Evolutionary conservation across 768 basidiomycete species (phyloP).

Genomic region (Mycena galericulata): DNA sequence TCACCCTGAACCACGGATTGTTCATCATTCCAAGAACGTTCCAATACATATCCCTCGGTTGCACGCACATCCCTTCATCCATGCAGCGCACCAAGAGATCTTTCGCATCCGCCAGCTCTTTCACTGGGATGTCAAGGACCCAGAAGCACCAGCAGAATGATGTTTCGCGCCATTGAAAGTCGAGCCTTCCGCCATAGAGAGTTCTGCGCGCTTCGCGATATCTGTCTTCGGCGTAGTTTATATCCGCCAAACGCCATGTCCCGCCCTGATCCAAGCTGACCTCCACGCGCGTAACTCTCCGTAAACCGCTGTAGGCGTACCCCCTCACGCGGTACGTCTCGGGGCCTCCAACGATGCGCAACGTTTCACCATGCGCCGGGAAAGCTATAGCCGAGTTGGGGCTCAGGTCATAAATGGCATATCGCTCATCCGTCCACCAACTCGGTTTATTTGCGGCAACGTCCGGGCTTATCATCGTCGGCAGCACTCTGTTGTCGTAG

Average conservation of each 20-base stretch:
- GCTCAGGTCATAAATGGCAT: conserved; percentile 66
- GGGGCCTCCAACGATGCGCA: conserved; percentile 36
- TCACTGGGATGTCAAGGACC: conserved; percentile 52
- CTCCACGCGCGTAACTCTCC: conserved; percentile 69
- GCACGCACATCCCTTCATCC: conserved; percentile 64
- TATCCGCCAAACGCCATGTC: conserved; percentile 59
- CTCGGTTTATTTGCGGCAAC: conserved; percentile 37
- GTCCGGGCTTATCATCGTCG: conserved; percentile 68
- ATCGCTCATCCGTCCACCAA: conserved; percentile 38
- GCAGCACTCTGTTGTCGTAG: conserved; percentile 73
- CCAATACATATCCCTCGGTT: conserved; percentile 70
- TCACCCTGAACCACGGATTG: conserved; percentile 72
- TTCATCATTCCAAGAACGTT: conserved; percentile 75
- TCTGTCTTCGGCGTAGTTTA: conserved; percentile 34
- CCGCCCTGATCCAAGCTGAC: conserved; percentile 39
- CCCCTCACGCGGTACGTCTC: conserved; percentile 59
- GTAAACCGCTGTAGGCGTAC: conserved; percentile 73
- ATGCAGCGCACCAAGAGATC: conserved; percentile 63
- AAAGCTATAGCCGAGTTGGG: conserved; percentile 68
- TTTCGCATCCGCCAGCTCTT: conserved; percentile 46
- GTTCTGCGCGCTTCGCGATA: conserved; percentile 12
- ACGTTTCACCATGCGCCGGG: conserved; percentile 65
- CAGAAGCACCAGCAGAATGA: conserved; percentile 70
- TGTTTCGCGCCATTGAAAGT: conserved; percentile 23
- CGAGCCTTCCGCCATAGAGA: conserved; percentile 15